phyloP scores from a whole-genome alignment of 2,329 filamentous ascomycete species.

The Rhynchosporium graminicola region DNA sequence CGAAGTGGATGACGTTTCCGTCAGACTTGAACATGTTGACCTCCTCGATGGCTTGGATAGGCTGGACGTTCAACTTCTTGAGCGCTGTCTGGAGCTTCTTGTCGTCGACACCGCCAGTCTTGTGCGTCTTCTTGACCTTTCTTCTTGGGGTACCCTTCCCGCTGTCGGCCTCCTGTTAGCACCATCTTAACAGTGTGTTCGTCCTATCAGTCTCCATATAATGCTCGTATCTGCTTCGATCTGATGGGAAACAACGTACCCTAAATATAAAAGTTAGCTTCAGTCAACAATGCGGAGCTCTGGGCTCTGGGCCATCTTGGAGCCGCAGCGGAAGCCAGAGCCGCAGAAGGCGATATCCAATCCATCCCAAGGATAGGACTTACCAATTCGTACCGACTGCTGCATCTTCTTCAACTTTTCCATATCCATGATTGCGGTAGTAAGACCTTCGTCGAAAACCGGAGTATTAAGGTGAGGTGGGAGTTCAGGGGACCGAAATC shows the following conservation, averaged over 20 bases:
- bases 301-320: slow-evolving; percentile 9
- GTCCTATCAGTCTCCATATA: not conserved
- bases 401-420: slow-evolving; percentile 68
- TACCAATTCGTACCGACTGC: slow-evolving; percentile 56
- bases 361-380: slow-evolving; percentile 15
- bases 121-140: slow-evolving; percentile 98
- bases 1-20: slow-evolving; percentile 99
- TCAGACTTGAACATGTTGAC: slow-evolving; percentile 99
- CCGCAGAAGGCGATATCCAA: slow-evolving; percentile 3
- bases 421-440: slow-evolving; percentile 59
- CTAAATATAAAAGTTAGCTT: slow-evolving; percentile 14
- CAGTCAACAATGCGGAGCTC: slow-evolving; percentile 2
- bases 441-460: slow-evolving; percentile 34
- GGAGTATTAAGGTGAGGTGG: slow-evolving; percentile 24
- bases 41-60: slow-evolving; percentile 99
- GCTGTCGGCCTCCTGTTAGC: slow-evolving; percentile 46
- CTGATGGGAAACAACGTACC: slow-evolving; percentile 13
- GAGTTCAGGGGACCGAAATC: slow-evolving; percentile 11
- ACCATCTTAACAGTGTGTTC: not conserved
- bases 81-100: slow-evolving; percentile 98
- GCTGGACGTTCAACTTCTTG: slow-evolving; percentile 99
- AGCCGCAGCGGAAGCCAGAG: slow-evolving; percentile 14
- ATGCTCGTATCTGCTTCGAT: slow-evolving; percentile 5
- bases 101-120: slow-evolving; percentile 91
- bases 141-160: slow-evolving; percentile 98